Percentiles rank a stretch among this genome's conserved stretches.
Evolutionary conservation across 345 rosid genomes (phyloP).

Genomic region (Conringia planisiliqua): DNA sequence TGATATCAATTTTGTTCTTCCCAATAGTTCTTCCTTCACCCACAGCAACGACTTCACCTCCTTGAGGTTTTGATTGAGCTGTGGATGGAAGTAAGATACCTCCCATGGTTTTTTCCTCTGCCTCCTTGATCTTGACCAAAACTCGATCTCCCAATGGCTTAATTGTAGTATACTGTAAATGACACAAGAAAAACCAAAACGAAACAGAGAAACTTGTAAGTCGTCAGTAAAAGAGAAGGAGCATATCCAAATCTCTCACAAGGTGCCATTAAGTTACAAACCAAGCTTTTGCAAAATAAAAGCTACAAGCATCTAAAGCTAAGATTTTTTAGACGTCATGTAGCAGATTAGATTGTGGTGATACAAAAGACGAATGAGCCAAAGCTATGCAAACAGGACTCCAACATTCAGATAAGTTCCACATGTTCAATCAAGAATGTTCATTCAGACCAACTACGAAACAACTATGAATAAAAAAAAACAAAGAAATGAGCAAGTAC

Average conservation of each 20-base stretch:
- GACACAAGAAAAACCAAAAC: background rate
- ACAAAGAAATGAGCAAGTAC: slow-evolving; percentile 30
- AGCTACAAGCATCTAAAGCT: background rate
- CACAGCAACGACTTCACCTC: slow-evolving; percentile 87
- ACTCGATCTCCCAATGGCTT: slow-evolving; percentile 89
- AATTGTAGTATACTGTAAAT: slow-evolving; percentile 63
- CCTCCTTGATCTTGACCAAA: slow-evolving; percentile 78
- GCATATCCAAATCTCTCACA: background rate
- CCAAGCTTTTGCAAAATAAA: background rate
- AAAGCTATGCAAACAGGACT: background rate
- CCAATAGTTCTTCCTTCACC: slow-evolving; percentile 86
- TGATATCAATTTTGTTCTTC: slow-evolving; percentile 48
- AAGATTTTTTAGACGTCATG: background rate
- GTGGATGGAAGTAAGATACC: slow-evolving; percentile 82
- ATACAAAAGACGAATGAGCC: background rate
- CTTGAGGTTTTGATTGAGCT: slow-evolving; percentile 86
- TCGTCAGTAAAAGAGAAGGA: background rate
- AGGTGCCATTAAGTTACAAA: background rate
- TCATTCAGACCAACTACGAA: background rate
- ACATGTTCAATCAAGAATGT: background rate
- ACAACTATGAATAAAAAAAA: background rate
- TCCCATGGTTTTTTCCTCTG: slow-evolving; percentile 77
- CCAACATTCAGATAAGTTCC: background rate
- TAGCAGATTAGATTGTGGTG: background rate
- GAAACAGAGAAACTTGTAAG: background rate